Evolutionary conservation across 1,284 basidiomycete genomes (phyloP).

Genomic region (Puccinia triticina): DNA sequence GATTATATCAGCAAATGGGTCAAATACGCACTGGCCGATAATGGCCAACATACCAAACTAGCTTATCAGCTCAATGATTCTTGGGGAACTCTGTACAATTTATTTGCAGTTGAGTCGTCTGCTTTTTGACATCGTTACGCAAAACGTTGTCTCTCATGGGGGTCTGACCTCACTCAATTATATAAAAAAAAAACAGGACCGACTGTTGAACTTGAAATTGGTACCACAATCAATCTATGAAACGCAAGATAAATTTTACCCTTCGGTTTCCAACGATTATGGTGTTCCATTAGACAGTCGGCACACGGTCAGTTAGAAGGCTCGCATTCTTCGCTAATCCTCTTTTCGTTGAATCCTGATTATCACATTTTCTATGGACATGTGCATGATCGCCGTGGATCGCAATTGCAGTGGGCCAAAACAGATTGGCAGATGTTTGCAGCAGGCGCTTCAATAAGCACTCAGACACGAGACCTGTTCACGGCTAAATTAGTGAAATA

Average conservation of each 20-base stretch:
- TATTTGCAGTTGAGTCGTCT: conserved; percentile 55
- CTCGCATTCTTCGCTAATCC: conserved; percentile 8
- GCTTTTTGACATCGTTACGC: not conserved
- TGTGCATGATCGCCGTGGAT: too few species aligned
- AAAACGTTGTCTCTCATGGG: too few species aligned
- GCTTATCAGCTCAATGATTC: conserved; percentile 59
- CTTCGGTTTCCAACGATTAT: conserved; percentile 55
- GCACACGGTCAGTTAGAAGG: conserved; percentile 57
- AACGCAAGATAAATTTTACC: conserved; percentile 59
- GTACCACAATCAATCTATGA: conserved; percentile 59
- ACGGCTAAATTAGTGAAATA: conserved; percentile 57
- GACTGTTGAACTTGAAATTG: conserved; percentile 58
- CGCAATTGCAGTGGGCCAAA: conserved; percentile 35
- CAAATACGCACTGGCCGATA: conserved; percentile 52
- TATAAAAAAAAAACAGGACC: conserved; percentile 53
- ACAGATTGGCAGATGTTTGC: conserved; percentile 61
- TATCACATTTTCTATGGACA: not conserved
- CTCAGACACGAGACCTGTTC: conserved; percentile 57
- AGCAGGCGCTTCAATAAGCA: conserved; percentile 56
- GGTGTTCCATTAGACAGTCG: conserved; percentile 60
- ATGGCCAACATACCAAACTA: conserved; percentile 59
- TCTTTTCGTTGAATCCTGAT: not conserved
- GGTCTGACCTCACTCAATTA: too few species aligned
- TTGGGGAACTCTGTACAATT: conserved; percentile 60
- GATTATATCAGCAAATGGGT: conserved; percentile 57